Evolutionary conservation across 2,329 filamentous ascomycete genomes (phyloP).

Genomic region (Stagonosporopsis chrysanthemi): DNA sequence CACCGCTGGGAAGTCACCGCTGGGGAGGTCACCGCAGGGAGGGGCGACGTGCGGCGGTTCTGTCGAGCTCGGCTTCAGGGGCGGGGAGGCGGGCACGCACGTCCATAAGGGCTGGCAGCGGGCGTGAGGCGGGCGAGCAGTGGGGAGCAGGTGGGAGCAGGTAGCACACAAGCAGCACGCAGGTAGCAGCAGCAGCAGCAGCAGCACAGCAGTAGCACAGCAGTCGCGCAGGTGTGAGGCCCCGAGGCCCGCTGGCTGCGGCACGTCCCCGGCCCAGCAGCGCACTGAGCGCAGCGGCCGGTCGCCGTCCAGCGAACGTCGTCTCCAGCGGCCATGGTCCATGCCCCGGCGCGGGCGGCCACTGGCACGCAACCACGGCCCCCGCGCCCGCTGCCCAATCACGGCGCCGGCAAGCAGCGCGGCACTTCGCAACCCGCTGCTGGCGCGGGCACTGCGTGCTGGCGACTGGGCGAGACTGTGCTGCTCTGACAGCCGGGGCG

Average conservation of each 20-base stretch:
- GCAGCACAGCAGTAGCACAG: too few relatives aligned
- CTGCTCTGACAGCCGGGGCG: slow-evolving; percentile 10
- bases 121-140: slow-evolving; percentile 6
- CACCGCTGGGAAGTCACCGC: too few relatives aligned
- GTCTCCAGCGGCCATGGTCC: too few relatives aligned
- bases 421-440: slow-evolving; percentile 12
- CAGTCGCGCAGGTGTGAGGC: too few relatives aligned
- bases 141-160: too few relatives aligned
- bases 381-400: slow-evolving; percentile 24
- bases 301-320: slow-evolving; percentile 7
- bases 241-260: slow-evolving; percentile 19
- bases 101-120: slow-evolving; percentile 24
- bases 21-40: too few relatives aligned
- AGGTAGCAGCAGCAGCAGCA: too few relatives aligned
- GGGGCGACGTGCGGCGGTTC: slow-evolving; percentile 13
- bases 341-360: too few relatives aligned
- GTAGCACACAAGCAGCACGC: too few relatives aligned
- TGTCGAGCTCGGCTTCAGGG: slow-evolving; percentile 19
- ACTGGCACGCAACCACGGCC: slow-evolving; percentile 9
- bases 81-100: slow-evolving; percentile 29
- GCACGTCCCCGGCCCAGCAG: slow-evolving; percentile 27
- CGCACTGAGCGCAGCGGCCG: slow-evolving; percentile 9
- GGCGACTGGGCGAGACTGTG: slow-evolving; percentile 18
- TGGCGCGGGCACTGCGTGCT: slow-evolving; percentile 19
- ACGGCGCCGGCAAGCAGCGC: slow-evolving; percentile 10